phyloP scores from a whole-genome alignment of 257 asterid species.

The Lycium barbarum region DNA sequence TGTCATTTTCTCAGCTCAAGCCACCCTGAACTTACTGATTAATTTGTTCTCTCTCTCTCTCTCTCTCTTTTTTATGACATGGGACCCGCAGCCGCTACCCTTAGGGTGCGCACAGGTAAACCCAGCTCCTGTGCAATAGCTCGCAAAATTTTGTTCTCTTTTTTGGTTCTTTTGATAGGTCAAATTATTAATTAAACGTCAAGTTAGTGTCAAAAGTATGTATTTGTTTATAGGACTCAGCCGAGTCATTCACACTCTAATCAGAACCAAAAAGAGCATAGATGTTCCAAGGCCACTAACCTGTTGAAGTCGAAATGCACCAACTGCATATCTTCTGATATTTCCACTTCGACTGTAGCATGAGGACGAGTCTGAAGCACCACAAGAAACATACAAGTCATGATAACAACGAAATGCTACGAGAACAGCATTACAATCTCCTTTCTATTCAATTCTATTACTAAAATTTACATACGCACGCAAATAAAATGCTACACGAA shows the following conservation, averaged over 20 bases:
- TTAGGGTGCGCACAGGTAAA: too few species aligned
- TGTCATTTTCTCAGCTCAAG: too few species aligned
- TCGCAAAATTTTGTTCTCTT: too few species aligned
- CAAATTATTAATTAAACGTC: not conserved
- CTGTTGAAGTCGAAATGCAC: conserved; percentile 99
- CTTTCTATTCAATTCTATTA: not conserved
- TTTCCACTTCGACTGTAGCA: conserved; percentile 99
- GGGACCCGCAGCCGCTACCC: too few species aligned
- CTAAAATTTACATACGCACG: not conserved
- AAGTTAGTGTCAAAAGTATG: not conserved
- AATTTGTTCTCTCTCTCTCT: too few species aligned
- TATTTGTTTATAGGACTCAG: not conserved
- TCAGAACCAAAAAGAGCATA: not conserved
- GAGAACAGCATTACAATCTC: not conserved
- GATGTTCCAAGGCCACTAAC: conserved; percentile 41
- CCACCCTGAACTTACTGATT: too few species aligned
- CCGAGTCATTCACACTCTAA: not conserved
- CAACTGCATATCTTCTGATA: conserved; percentile 99
- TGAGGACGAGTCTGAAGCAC: conserved; percentile 90
- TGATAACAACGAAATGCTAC: conserved; percentile 17
- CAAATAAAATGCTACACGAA: not conserved
- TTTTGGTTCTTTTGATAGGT: too few species aligned
- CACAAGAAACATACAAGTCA: conserved; percentile 26
- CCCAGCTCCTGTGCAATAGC: too few species aligned
- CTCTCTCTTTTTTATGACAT: too few species aligned